Base-by-base conservation (phyloP, 345 rosid genomes). In the Citrus unshiu region DNA sequence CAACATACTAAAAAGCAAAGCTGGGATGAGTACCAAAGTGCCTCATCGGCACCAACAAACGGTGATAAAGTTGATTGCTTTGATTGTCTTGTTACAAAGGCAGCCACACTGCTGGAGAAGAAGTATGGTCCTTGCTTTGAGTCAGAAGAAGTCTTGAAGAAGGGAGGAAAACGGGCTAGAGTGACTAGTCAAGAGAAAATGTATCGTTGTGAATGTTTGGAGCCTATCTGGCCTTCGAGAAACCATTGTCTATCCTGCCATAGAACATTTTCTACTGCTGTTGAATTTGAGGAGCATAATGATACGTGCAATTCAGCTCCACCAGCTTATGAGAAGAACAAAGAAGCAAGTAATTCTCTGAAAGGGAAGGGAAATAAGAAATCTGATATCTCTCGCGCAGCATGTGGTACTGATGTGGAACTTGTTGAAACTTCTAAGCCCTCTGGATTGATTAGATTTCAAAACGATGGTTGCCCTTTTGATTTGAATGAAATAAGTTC, bases 171-270 rank as follows among this genome's bases (percentile, higher is more conserved):
- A 83, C 88, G 85, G 86, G 85, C 82, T 65, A 86, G 81, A 80
- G 73, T 85, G 76, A 81, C 62, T 37, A 81, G 79, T 74, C 87
- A 72, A 77, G 96, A 90, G 69, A 91, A 86, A 81, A 85, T 88
- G 78, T 89, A 84, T 62, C 83, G 97, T 61, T 96, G 99, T 62
- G 88, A 87, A 79, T 96, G 99, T 81, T 86, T 96, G 73, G 99
- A 96, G 89, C 91, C 88, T 32, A 86, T 91, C 73, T 91, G 90
- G 91, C 91, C 95, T 78, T 89, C 93, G 37, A 88, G 90, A 89
- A 79, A 78, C 82, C 99, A 96, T 80, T 96, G 99, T 81, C 75
- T 76, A 70, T 83, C 87, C 77, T 96, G 99, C 89, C 99, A 96
- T 85, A 91, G 25, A 82, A 93, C 97, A 70, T 88, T 90, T 67